These are phyloP conservation scores for Telopea speciosissima DNA, from an alignment of 177 flowering plant genomes.

Conservation along the genomic window DNA sequence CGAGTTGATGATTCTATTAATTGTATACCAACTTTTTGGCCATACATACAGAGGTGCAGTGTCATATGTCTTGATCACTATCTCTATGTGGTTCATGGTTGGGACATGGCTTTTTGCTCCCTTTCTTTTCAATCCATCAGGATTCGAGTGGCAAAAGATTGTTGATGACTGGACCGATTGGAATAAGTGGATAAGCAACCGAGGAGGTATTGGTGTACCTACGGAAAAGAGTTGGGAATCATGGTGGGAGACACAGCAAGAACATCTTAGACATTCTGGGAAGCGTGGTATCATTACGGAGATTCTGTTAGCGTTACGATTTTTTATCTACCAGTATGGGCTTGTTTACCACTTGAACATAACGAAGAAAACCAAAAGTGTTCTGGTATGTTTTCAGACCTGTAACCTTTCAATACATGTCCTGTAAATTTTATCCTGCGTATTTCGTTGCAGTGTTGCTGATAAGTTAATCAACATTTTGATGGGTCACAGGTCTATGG, in stretches of 20 bases:
- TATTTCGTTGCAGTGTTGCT: background rate
- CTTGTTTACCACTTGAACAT: constrained; percentile 82
- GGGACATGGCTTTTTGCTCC: constrained; percentile 99
- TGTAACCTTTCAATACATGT: background rate
- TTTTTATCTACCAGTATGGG: constrained; percentile 92
- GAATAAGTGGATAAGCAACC: constrained; percentile 91
- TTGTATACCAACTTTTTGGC: constrained; percentile 86
- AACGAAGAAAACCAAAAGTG: constrained; percentile 41
- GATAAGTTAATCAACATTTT: background rate
- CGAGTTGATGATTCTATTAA: constrained; percentile 82
- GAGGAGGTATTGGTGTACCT: constrained; percentile 93
- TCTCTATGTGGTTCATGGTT: constrained; percentile 98
- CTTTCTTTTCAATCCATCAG: constrained; percentile 94
- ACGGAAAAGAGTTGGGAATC: constrained; percentile 99
- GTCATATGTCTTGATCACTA: constrained; percentile 76
- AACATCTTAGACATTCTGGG: constrained; percentile 85
- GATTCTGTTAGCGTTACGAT: constrained; percentile 67
- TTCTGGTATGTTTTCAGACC: constrained; percentile 44
- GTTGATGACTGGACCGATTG: constrained; percentile 99
- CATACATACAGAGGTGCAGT: constrained; percentile 55
- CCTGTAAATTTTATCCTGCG: background rate
- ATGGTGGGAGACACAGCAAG: constrained; percentile 99
- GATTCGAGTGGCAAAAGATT: constrained; percentile 98
- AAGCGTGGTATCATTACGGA: constrained; percentile 71
- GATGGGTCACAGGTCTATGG: constrained; percentile 52